phyloP scores from a whole-genome alignment of 1,284 basidiomycete genomes.

The Puccinia hordei region DNA sequence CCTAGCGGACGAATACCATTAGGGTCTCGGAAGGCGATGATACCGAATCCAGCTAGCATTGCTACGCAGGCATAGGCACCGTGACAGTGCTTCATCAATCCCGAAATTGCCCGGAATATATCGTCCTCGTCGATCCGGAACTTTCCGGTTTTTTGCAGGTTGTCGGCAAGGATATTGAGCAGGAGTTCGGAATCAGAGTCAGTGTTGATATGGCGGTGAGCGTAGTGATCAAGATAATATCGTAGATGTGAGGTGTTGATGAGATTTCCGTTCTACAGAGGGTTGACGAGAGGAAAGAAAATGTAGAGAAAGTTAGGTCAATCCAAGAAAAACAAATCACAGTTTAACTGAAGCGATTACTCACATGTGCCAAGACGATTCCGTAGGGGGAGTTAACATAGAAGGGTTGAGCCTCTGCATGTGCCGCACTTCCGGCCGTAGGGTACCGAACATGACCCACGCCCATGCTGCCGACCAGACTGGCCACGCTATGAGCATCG shows the following conservation, averaged over 20 bases:
- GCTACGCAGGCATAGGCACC: constrained; percentile 96
- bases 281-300: not conserved
- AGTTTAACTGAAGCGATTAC: constrained; percentile 58
- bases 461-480: constrained; percentile 90
- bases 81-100: constrained; percentile 81
- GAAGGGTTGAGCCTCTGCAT: constrained; percentile 99
- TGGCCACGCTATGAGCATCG: constrained; percentile 75
- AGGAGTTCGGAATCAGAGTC: constrained; percentile 96
- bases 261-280: constrained; percentile 86
- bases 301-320: constrained; percentile 45
- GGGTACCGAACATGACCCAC: constrained; percentile 97
- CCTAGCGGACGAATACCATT: constrained; percentile 95
- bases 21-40: constrained; percentile 98
- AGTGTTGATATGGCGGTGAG: constrained; percentile 98
- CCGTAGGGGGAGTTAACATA: constrained; percentile 99
- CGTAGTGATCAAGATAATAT: constrained; percentile 90
- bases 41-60: constrained; percentile 97
- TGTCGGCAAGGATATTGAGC: constrained; percentile 95
- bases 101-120: constrained; percentile 90
- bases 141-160: constrained; percentile 96
- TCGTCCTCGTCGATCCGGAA: constrained; percentile 99
- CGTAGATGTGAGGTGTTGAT: constrained; percentile 87
- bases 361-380: constrained; percentile 93
- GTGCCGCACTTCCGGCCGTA: constrained; percentile 93
- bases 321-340: not conserved